Conservation (phyloP, 2,329 filamentous ascomycete species). For the Fusarium sp. region DNA sequence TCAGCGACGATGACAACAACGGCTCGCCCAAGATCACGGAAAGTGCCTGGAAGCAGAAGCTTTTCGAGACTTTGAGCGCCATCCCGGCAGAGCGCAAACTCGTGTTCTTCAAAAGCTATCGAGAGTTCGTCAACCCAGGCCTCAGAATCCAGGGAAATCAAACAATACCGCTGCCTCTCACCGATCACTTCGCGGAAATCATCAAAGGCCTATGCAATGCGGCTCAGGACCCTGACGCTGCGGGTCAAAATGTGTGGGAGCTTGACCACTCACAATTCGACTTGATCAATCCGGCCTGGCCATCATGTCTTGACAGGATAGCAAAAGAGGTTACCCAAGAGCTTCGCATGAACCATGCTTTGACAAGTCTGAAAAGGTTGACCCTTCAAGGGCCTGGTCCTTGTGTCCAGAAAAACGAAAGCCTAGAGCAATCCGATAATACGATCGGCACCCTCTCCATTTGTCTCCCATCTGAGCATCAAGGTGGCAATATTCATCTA, state of each 20-base stretch:
- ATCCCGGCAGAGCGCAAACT: slow-evolving; percentile 9
- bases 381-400: slow-evolving; percentile 19
- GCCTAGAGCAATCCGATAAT: background rate
- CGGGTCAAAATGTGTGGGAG: slow-evolving; percentile 17
- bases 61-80: slow-evolving; percentile 4
- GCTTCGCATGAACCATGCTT: background rate
- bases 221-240: background rate
- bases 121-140: slow-evolving; percentile 23
- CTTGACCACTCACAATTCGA: slow-evolving; percentile 19
- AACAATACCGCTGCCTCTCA: slow-evolving; percentile 23
- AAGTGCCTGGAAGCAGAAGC: slow-evolving; percentile 1
- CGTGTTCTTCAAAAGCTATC: slow-evolving; percentile 13
- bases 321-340: background rate
- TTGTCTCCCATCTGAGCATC: slow-evolving; percentile 23
- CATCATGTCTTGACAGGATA: background rate
- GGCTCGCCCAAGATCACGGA: background rate
- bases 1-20: background rate
- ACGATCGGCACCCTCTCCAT: slow-evolving; percentile 11
- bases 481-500: slow-evolving; percentile 19
- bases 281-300: slow-evolving; percentile 24
- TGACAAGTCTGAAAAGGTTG: background rate
- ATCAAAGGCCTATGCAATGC: slow-evolving; percentile 12
- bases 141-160: slow-evolving; percentile 4
- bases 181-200: background rate
- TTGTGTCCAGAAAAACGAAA: background rate